These are phyloP conservation scores for Discostella pseudostelligera DNA, from an alignment of 108 stramenopile species.

Conservation along the genomic window DNA sequence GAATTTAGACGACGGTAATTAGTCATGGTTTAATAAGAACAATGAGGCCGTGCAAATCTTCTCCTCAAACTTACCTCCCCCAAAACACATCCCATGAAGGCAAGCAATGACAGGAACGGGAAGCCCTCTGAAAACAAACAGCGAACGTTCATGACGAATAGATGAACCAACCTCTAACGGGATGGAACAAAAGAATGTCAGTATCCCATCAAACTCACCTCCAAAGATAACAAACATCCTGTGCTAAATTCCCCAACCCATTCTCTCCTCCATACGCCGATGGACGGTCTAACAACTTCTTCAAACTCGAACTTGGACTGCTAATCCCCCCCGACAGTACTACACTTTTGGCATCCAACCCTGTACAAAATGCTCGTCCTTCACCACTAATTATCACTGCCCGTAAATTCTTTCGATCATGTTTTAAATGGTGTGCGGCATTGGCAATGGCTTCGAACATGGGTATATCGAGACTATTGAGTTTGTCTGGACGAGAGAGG, in stretches of 20 bases:
- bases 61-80: conserved; percentile 53
- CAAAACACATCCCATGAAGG: conserved; percentile 88
- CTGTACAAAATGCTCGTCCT: conserved; percentile 83
- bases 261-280: conserved; percentile 52
- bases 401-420: conserved; percentile 49
- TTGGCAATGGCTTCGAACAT: conserved; percentile 86
- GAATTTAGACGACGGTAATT: neutral
- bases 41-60: neutral
- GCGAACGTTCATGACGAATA: neutral
- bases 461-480: conserved; percentile 69
- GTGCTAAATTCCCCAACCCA: conserved; percentile 76
- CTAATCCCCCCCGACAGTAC: conserved; percentile 39
- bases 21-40: too few relatives aligned
- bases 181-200: too few relatives aligned
- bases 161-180: neutral
- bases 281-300: conserved; percentile 59
- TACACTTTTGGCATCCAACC: conserved; percentile 75
- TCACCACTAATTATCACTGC: conserved; percentile 76
- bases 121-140: conserved; percentile 39
- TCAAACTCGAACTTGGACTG: conserved; percentile 31
- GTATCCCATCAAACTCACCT: too few relatives aligned
- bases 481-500: conserved; percentile 72
- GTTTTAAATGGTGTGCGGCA: conserved; percentile 43
- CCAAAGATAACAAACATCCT: conserved; percentile 87
- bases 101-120: conserved; percentile 86